These are phyloP conservation scores for Dalbergia oliveri DNA, from an alignment of 306 rosid genomes.

Conservation along the genomic window DNA sequence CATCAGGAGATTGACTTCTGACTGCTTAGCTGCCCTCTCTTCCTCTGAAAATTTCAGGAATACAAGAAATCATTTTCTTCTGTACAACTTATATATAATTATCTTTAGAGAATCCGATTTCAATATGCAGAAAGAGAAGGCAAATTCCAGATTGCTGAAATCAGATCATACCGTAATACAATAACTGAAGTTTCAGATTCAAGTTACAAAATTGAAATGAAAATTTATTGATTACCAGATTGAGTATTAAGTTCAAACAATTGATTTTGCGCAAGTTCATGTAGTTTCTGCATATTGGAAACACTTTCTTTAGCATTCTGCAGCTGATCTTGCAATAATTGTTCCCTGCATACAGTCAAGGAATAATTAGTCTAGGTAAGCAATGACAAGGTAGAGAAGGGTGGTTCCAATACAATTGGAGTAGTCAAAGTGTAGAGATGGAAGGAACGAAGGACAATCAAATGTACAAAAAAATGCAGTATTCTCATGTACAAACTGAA, in stretches of 20 bases:
- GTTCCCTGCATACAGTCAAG: slow-evolving; percentile 71
- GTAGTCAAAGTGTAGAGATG: slow-evolving; percentile 24
- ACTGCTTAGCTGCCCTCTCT: slow-evolving; percentile 89
- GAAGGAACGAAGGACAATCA: slow-evolving; percentile 19
- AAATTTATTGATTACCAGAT: slow-evolving; percentile 69
- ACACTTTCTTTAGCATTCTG: slow-evolving; percentile 94
- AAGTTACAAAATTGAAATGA: slow-evolving; percentile 39
- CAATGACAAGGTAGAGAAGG: slow-evolving; percentile 24
- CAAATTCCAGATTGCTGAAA: not conserved
- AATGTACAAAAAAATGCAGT: not conserved
- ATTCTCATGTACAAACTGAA: slow-evolving; percentile 1
- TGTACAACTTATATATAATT: not conserved
- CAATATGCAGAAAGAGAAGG: slow-evolving; percentile 34
- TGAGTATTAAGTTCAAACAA: slow-evolving; percentile 94
- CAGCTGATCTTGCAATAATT: slow-evolving; percentile 87
- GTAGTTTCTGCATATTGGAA: slow-evolving; percentile 93
- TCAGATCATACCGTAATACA: slow-evolving; percentile 25
- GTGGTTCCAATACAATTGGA: slow-evolving; percentile 28
- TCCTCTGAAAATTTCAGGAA: slow-evolving; percentile 65
- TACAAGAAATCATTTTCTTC: slow-evolving; percentile 31
- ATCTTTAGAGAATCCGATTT: slow-evolving; percentile 8
- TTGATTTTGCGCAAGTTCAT: slow-evolving; percentile 96
- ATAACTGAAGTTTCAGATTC: slow-evolving; percentile 36
- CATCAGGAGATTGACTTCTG: slow-evolving; percentile 86
- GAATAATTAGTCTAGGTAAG: slow-evolving; percentile 34